Percentiles rank a stretch among this genome's conserved stretches.
phyloP scores from a whole-genome alignment of 768 basidiomycete species.

The Naganishia kalamii region DNA sequence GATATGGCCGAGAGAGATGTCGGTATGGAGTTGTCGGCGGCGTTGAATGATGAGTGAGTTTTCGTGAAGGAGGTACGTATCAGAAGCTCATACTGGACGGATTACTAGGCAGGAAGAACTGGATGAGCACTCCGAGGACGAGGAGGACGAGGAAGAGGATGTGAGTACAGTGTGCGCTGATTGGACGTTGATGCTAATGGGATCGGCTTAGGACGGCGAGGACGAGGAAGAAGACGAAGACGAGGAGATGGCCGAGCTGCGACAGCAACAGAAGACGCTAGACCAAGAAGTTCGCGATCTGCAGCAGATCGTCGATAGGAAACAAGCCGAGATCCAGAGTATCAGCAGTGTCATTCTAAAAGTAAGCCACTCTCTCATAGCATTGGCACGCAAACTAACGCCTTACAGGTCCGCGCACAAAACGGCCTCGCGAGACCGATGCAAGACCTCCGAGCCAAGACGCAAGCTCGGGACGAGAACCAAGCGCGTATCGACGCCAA shows the following conservation, averaged over 20 bases:
- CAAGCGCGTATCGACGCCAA: constrained; percentile 18
- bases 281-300: constrained; percentile 19
- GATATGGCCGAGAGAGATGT: constrained; percentile 8
- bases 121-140: constrained; percentile 17
- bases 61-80: neutral
- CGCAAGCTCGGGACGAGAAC: constrained; percentile 15
- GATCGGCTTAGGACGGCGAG: constrained; percentile 3
- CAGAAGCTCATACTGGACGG: neutral
- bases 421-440: neutral
- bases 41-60: constrained; percentile 11
- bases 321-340: constrained; percentile 17
- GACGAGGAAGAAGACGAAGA: constrained; percentile 23
- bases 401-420: constrained; percentile 3
- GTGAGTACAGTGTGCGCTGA: neutral
- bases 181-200: neutral
- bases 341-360: constrained; percentile 12
- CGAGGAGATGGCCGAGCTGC: constrained; percentile 19
- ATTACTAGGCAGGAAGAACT: constrained; percentile 1
- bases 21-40: constrained; percentile 9
- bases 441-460: constrained; percentile 16
- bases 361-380: neutral
- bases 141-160: constrained; percentile 22
- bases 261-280: constrained; percentile 12
- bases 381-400: neutral
- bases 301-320: constrained; percentile 18